phyloP scores from a whole-genome alignment of 164 flowering plant species.

The Umbellularia californica region DNA sequence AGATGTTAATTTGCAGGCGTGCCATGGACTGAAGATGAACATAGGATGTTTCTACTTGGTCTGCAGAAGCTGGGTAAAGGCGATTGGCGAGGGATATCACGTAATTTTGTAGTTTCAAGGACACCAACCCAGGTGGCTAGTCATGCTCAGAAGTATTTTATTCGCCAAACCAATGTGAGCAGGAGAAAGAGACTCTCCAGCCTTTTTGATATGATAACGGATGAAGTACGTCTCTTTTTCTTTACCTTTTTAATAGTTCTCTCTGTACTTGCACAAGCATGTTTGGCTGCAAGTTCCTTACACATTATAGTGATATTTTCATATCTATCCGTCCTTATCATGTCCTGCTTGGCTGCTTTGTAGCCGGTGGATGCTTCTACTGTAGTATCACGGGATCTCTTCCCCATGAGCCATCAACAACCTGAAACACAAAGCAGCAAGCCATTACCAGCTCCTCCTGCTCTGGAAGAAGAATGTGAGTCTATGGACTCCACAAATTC shows the following conservation, averaged over 20 bases:
- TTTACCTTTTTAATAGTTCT: not conserved
- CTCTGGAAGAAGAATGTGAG: constrained; percentile 70
- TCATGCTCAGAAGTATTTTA: constrained; percentile 89
- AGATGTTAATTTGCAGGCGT: constrained; percentile 42
- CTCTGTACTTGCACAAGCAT: not conserved
- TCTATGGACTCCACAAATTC: constrained; percentile 81
- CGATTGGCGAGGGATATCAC: constrained; percentile 93
- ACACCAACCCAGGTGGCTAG: constrained; percentile 92
- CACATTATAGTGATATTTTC: not conserved
- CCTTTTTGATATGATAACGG: constrained; percentile 76
- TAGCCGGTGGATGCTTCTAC: constrained; percentile 49
- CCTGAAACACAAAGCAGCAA: constrained; percentile 37
- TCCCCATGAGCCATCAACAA: constrained; percentile 33
- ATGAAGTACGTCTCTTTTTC: constrained; percentile 49
- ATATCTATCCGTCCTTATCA: not conserved
- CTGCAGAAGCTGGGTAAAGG: constrained; percentile 92
- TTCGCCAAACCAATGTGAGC: constrained; percentile 69
- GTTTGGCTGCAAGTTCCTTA: not conserved
- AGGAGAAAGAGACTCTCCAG: constrained; percentile 84
- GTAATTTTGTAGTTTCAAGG: constrained; percentile 78
- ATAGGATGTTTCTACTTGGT: constrained; percentile 83
- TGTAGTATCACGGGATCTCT: constrained; percentile 46
- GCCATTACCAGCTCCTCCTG: constrained; percentile 36
- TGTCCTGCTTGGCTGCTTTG: constrained; percentile 2
- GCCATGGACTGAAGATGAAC: constrained; percentile 96